phyloP scores from a whole-genome alignment of 192 early-diverging fungal species.

The Physocladia obscura region DNA sequence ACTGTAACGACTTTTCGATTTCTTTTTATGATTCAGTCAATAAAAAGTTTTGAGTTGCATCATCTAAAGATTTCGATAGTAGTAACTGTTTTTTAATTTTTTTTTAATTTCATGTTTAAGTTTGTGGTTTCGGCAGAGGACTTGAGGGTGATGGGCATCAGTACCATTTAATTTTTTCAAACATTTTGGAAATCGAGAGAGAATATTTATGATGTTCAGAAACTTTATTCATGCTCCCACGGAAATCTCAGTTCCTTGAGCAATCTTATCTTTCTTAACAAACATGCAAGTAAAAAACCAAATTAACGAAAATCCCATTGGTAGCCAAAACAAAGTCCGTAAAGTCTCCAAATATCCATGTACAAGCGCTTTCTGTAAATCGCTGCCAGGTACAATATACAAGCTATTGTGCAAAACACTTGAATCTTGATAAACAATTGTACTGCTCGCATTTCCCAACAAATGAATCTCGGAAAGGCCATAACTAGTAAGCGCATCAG shows the following conservation, averaged over 20 bases:
- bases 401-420: conserved; percentile 1
- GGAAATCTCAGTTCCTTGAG: conserved; percentile 1
- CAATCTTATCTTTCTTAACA: conserved; percentile 35
- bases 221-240: conserved; percentile 20
- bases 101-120: too few species aligned
- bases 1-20: not conserved
- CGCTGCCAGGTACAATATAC: not conserved
- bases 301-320: conserved; percentile 23
- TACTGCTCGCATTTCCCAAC: not conserved
- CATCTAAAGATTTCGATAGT: too few species aligned
- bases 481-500: not conserved
- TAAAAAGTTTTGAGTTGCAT: too few species aligned
- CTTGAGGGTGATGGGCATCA: too few species aligned
- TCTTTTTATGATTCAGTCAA: too few species aligned
- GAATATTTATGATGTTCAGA: too few species aligned
- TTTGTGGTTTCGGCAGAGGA: too few species aligned
- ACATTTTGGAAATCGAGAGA: too few species aligned
- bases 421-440: conserved; percentile 2
- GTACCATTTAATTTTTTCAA: too few species aligned
- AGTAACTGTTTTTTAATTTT: too few species aligned
- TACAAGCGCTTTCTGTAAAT: conserved; percentile 20
- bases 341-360: conserved; percentile 29
- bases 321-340: conserved; percentile 19
- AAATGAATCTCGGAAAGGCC: not conserved
- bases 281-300: conserved; percentile 18